Evolutionary conservation across 441 rosid genomes (phyloP), one percentile per base, ranked within the genome.

Genomic region (Gossypium gossypioides): DNA sequence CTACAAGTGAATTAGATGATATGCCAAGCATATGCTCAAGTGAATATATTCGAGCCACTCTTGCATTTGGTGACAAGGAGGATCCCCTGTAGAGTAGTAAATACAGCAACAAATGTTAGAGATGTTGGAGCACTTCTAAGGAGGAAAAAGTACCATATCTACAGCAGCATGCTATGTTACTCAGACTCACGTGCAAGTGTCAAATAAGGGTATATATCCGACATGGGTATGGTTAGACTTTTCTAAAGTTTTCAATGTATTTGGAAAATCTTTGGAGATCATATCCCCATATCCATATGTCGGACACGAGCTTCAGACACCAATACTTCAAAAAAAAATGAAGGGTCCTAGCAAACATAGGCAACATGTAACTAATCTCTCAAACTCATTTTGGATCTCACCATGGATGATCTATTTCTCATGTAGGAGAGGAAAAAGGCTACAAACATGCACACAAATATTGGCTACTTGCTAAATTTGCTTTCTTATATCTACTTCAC

Each of bases 11-110:
- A 77, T 88, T 88, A 50, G 99, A 96, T 77, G 99, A 88, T 80
- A 92, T 91, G 81, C 88, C 83, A 3, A 91, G 83, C 99, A 92
- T 96, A 84, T 80, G 86, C 84, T 96, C 98, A 7, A 96, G 96
- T 61, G 97, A 92, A 72, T 92, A 86, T 78, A 90, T 90, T 73
- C 96, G 78, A 21, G 98, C 87, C 88, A 84, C 77, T 78, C 98
- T 90, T 61, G 99, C 98, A 84, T 80, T 88, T 73, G 97, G 92
- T 73, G 98, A 92, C 96, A 92, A 85, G 13, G 99, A 96, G 69
- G 98, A 89, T 64, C 89, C 98, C 87, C 98, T 93, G 90, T 58
- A 76, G 7, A 77, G 56, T 13, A 71, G 27, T 62, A 70, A n/a
- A 78, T 21, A 48, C 56, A 71, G 71, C 57, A 46, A 69, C 16